Percentiles rank a stretch among this genome's conserved stretches.
Conservation (phyloP, 139 green algal genomes). For the Desmodesmus armatus region DNA sequence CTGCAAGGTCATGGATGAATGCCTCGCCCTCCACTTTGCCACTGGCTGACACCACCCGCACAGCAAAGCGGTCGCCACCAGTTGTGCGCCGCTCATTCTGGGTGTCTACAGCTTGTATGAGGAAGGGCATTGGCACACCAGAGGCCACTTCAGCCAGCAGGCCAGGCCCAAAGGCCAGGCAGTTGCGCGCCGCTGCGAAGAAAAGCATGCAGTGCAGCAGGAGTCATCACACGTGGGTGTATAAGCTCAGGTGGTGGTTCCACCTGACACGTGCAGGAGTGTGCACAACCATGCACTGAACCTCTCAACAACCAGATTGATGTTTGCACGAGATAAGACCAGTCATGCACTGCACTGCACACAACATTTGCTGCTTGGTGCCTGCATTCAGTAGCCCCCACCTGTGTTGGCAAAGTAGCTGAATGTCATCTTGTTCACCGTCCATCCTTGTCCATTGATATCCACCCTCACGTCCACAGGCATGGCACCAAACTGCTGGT, state of each 20-base stretch:
- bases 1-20: slow-evolving; percentile 73
- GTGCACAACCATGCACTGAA: no score
- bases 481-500: slow-evolving; percentile 83
- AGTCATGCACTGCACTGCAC: no score
- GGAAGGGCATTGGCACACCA: slow-evolving; percentile 84
- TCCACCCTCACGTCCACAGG: slow-evolving; percentile 76
- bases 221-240: no score
- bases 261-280: no score
- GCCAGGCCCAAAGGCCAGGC: slow-evolving; percentile 85
- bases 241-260: no score
- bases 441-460: slow-evolving; percentile 87
- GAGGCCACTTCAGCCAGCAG: slow-evolving; percentile 69
- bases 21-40: slow-evolving; percentile 65
- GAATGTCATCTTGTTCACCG: slow-evolving; percentile 88
- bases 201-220: no score
- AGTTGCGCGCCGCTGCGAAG: slow-evolving; percentile 80
- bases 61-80: slow-evolving; percentile 82
- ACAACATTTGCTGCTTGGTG: no score
- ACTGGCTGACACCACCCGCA: slow-evolving; percentile 64
- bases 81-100: slow-evolving; percentile 78
- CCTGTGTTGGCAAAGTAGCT: slow-evolving; percentile 93
- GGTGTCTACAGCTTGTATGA: slow-evolving; percentile 86
- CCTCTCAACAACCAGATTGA: no score
- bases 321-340: no score
- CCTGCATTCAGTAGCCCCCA: no score